These are phyloP conservation scores for Malania oleifera DNA, from an alignment of 164 flowering plant genomes.

Conservation along the genomic window DNA sequence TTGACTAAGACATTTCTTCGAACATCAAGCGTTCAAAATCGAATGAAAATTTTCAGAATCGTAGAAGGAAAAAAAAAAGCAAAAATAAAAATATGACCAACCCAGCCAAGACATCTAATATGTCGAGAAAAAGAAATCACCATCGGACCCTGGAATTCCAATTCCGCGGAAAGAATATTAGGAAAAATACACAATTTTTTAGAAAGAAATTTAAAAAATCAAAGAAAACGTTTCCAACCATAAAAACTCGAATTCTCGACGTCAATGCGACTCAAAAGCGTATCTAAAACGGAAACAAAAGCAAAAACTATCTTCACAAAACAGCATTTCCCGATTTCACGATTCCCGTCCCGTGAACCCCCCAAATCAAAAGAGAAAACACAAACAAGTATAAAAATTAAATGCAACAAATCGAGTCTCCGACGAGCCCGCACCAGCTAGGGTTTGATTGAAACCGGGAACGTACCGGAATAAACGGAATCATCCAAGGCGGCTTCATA, in stretches of 20 bases:
- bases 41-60: neutral
- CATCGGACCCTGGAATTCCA: conserved; percentile 2
- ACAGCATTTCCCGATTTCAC: neutral
- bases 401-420: too few species aligned
- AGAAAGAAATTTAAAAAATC: neutral
- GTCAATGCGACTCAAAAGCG: conserved; percentile 8
- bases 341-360: too few species aligned
- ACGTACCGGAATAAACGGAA: conserved; percentile 23
- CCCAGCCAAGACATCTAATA: conserved; percentile 14
- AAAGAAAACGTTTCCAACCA: neutral
- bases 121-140: conserved; percentile 1
- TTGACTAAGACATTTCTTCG: conserved; percentile 13
- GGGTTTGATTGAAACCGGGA: conserved; percentile 4
- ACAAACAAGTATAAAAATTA: too few species aligned
- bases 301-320: neutral
- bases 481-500: conserved; percentile 35
- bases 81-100: conserved; percentile 5
- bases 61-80: neutral
- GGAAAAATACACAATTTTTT: neutral
- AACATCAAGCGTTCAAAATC: neutral
- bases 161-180: neutral
- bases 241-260: conserved; percentile 3
- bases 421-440: neutral
- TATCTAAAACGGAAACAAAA: conserved; percentile 5
- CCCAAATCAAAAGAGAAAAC: neutral